Conservation (phyloP, 106 monocot genomes). For the Phalaenopsis equestris region DNA sequence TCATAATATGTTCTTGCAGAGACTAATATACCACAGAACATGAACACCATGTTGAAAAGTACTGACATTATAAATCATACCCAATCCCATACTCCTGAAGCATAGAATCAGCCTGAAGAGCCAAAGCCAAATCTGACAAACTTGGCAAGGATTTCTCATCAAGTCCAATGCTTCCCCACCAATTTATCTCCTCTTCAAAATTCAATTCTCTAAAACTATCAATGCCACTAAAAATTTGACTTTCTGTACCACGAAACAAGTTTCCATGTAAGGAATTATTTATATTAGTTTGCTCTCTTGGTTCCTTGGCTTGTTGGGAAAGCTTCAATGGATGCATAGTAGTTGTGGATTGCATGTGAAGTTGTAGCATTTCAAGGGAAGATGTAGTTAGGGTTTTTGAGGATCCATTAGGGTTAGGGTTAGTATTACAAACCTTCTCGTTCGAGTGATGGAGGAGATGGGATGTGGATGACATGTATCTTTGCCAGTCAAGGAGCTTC, state of each 20-base stretch:
- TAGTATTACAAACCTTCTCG: no score
- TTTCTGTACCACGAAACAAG: conserved; percentile 12
- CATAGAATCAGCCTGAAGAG: conserved; percentile 14
- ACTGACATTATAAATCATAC: conserved; percentile 14
- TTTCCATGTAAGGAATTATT: not conserved
- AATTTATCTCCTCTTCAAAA: not conserved
- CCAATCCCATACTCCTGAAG: conserved; percentile 19
- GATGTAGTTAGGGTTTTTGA: conserved; percentile 22
- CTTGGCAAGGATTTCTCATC: not conserved
- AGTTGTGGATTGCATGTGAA: conserved; percentile 31
- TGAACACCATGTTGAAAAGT: no score
- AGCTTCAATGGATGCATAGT: not conserved
- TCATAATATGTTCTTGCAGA: not conserved
- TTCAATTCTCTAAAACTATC: conserved; percentile 18
- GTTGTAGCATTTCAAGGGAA: conserved; percentile 51
- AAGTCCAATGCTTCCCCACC: conserved; percentile 3
- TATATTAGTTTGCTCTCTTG: not conserved
- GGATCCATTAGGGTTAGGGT: not conserved
- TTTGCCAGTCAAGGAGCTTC: conserved; percentile 8
- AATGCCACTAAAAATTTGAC: not conserved
- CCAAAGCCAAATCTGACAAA: conserved; percentile 18
- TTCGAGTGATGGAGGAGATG: not conserved
- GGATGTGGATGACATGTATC: no score
- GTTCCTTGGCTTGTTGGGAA: not conserved
- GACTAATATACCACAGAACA: not conserved